phyloP scores from a whole-genome alignment of 768 basidiomycete species.

The Hortiboletus flavorubellus region DNA sequence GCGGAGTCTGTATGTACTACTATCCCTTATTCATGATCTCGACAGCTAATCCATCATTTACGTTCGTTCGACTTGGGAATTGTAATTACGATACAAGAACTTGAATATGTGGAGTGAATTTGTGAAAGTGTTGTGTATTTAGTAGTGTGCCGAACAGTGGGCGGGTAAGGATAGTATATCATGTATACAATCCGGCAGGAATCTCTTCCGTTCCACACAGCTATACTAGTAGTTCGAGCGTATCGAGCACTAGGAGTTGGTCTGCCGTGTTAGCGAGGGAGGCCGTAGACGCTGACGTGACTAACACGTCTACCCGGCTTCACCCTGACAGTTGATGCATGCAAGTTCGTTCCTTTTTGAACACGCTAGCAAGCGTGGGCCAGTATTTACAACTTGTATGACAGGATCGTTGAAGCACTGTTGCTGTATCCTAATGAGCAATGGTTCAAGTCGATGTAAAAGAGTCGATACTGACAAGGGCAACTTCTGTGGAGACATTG shows the following conservation, averaged over 20 bases:
- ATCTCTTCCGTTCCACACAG: not conserved
- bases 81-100: too few relatives aligned
- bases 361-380: conserved; percentile 35
- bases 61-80: too few relatives aligned
- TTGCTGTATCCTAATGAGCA: conserved; percentile 23
- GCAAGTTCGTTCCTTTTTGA: conserved; percentile 38
- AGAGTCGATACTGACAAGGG: conserved; percentile 18
- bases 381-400: conserved; percentile 36
- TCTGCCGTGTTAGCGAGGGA: not conserved
- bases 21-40: too few relatives aligned
- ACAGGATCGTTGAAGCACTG: conserved; percentile 37
- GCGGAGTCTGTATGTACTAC: not conserved
- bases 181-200: not conserved
- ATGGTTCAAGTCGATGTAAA: not conserved
- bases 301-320: not conserved
- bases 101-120: too few relatives aligned
- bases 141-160: too few relatives aligned
- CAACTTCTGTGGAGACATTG: conserved; percentile 27
- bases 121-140: too few relatives aligned
- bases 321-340: conserved; percentile 23
- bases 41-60: too few relatives aligned
- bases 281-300: not conserved
- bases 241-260: not conserved
- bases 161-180: too few relatives aligned
- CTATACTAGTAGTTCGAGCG: not conserved